Evolutionary conservation across 371 early-diverging fungal species (phyloP).

Genomic region (Mucor velutinosus): DNA sequence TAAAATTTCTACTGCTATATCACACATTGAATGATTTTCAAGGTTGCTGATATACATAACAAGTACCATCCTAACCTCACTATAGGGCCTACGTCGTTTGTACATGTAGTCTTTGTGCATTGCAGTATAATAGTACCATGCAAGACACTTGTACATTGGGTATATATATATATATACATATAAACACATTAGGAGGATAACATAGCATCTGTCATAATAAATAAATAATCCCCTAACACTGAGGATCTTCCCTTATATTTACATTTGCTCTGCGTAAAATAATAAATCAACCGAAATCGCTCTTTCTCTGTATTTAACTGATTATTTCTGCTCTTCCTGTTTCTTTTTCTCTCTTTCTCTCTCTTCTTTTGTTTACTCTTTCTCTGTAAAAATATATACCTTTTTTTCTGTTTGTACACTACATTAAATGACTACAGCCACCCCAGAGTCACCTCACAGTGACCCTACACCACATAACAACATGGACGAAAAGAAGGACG

Average conservation of each 20-base stretch:
- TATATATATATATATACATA: background rate
- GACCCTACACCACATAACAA: background rate
- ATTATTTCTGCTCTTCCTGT: constrained; percentile 1
- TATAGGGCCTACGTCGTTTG: background rate
- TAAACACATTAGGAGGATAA: constrained; percentile 7
- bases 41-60: background rate
- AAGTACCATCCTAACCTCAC: constrained; percentile 10
- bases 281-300: constrained; percentile 17
- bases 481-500: constrained; percentile 21
- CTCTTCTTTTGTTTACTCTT: constrained; percentile 3
- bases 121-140: background rate
- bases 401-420: background rate
- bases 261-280: constrained; percentile 10
- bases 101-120: background rate
- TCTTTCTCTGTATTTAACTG: constrained; percentile 5
- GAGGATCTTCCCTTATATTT: constrained; percentile 11
- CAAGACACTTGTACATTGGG: background rate
- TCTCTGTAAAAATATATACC: constrained; percentile 2
- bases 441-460: background rate
- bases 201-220: constrained; percentile 12
- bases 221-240: constrained; percentile 18
- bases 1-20: background rate
- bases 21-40: background rate
- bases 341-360: background rate
- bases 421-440: background rate